Percentiles rank a stretch among this genome's conserved stretches.
These are phyloP conservation scores for Monoraphidium neglectum DNA, from an alignment of 139 green algal species.

Conservation along the genomic window DNA sequence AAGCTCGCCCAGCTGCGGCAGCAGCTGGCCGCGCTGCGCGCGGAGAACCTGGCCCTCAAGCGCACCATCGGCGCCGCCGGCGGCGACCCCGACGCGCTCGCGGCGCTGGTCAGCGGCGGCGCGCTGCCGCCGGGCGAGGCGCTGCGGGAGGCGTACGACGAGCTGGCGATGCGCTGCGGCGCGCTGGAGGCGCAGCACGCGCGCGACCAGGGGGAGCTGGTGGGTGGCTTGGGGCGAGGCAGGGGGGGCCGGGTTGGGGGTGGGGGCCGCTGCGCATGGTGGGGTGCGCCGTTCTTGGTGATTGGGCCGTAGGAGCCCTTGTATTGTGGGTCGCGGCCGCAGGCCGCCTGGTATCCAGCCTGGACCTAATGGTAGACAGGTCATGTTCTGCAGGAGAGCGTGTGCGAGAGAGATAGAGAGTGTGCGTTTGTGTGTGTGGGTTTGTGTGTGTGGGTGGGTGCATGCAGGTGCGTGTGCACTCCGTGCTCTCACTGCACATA, in stretches of 20 bases:
- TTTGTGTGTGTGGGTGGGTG: no score
- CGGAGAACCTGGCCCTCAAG: conserved; percentile 50
- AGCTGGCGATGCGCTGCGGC: conserved; percentile 16
- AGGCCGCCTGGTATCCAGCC: no score
- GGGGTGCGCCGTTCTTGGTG: no score
- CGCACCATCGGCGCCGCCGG: conserved; percentile 26
- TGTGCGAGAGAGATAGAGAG: no score
- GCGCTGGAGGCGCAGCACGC: conserved; percentile 62
- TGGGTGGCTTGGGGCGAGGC: conserved; percentile 31
- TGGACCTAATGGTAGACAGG: no score
- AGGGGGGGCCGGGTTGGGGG: background rate
- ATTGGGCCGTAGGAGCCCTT: no score
- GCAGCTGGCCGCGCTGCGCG: conserved; percentile 61
- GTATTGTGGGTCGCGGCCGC: no score
- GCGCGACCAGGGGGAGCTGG: conserved; percentile 64
- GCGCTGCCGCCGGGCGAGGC: conserved; percentile 48
- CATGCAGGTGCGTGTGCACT: no score
- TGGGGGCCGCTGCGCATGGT: no score
- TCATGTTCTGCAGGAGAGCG: no score
- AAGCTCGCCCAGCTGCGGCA: conserved; percentile 78
- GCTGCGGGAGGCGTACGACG: conserved; percentile 51
- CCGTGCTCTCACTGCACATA: no score
- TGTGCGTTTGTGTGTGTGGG: no score
- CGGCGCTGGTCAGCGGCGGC: conserved; percentile 8
- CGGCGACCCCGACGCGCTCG: background rate